Conservation (phyloP, 441 rosid genomes). For the Gossypium davidsonii region DNA sequence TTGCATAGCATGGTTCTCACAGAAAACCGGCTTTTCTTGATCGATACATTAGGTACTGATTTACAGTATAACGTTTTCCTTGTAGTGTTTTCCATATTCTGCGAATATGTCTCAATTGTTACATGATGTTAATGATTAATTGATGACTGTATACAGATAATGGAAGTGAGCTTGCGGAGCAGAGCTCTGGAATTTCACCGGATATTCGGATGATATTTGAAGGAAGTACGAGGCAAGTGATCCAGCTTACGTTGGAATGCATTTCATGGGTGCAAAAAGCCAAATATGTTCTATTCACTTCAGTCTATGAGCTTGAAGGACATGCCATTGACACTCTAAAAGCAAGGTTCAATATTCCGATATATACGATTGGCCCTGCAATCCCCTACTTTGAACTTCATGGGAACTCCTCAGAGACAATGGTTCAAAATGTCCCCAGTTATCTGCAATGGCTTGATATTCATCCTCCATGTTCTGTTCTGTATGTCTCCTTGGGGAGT, state of each 20-base stretch:
- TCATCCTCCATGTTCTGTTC: slow-evolving; percentile 25
- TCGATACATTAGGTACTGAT: slow-evolving; percentile 30
- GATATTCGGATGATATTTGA: slow-evolving; percentile 16
- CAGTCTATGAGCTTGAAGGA: slow-evolving; percentile 34
- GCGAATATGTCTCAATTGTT: neutral
- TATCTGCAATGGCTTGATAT: slow-evolving; percentile 20
- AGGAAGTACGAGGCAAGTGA: neutral
- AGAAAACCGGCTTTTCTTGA: slow-evolving; percentile 35
- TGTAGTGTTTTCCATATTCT: neutral
- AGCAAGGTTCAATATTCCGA: slow-evolving; percentile 16
- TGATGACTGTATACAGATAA: neutral
- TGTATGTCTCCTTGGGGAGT: slow-evolving; percentile 28
- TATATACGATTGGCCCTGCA: slow-evolving; percentile 32
- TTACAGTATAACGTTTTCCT: slow-evolving; percentile 11
- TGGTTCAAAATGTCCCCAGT: slow-evolving; percentile 13
- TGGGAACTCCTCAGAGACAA: neutral
- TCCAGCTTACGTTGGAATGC: slow-evolving; percentile 1
- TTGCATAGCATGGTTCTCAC: slow-evolving; percentile 36
- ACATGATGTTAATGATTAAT: neutral
- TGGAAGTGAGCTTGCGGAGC: neutral
- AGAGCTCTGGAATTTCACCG: slow-evolving; percentile 10
- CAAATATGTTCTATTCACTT: slow-evolving; percentile 17
- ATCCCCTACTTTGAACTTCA: slow-evolving; percentile 30
- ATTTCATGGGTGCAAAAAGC: slow-evolving; percentile 17
- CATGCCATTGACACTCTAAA: slow-evolving; percentile 13